Percentiles rank a stretch among this genome's conserved stretches.
phyloP scores from a whole-genome alignment of 306 rosid species.

The Canavalia ensiformis region DNA sequence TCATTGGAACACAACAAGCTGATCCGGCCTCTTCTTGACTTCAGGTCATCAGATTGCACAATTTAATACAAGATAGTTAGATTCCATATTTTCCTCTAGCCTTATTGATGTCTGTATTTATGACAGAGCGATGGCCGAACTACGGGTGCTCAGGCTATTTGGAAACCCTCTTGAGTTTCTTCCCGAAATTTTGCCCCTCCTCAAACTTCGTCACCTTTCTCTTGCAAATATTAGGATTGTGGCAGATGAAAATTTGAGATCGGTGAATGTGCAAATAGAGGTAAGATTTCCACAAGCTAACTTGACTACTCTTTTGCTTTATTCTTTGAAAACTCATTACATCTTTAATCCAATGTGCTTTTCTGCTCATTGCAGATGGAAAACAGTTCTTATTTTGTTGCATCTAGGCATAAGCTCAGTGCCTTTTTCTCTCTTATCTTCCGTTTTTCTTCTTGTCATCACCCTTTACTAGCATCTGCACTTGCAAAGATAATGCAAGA shows the following conservation, averaged over 20 bases:
- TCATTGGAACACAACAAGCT: slow-evolving; percentile 94
- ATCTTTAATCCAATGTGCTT: slow-evolving; percentile 34
- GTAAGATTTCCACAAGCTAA: slow-evolving; percentile 49
- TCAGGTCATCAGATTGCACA: slow-evolving; percentile 72
- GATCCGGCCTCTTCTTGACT: slow-evolving; percentile 90
- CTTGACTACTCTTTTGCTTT: slow-evolving; percentile 11
- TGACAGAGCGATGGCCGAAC: slow-evolving; percentile 96
- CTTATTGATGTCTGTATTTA: slow-evolving; percentile 52
- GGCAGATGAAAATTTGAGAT: slow-evolving; percentile 93
- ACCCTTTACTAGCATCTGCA: slow-evolving; percentile 95
- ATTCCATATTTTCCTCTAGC: slow-evolving; percentile 55
- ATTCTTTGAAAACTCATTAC: slow-evolving; percentile 31
- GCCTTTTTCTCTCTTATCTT: slow-evolving; percentile 96
- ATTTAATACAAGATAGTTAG: slow-evolving; percentile 43
- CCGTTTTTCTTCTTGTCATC: slow-evolving; percentile 98
- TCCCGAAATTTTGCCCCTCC: slow-evolving; percentile 94
- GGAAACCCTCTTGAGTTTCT: slow-evolving; percentile 98
- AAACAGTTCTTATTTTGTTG: slow-evolving; percentile 86
- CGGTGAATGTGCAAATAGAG: slow-evolving; percentile 96
- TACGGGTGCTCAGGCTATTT: slow-evolving; percentile 85
- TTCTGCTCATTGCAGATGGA: slow-evolving; percentile 80
- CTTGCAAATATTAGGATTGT: slow-evolving; percentile 94
- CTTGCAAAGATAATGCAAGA: slow-evolving; percentile 95
- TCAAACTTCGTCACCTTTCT: slow-evolving; percentile 88
- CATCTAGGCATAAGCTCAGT: slow-evolving; percentile 95